Base-by-base conservation (phyloP, 2,329 filamentous ascomycete genomes). In the Chaetomium sp. region DNA sequence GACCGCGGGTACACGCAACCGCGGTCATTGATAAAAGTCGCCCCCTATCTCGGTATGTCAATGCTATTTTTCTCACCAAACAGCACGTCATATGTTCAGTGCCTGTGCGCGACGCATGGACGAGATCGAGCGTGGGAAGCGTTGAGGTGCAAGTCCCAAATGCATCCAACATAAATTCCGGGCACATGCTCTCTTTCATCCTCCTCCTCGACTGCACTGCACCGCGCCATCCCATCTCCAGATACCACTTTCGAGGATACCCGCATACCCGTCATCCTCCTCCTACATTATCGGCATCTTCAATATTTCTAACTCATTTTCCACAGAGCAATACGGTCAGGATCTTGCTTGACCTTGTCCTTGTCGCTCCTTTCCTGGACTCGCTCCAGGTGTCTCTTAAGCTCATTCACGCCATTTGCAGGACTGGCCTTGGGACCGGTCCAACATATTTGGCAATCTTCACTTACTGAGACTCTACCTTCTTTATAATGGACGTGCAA, bases 21-120 rank as follows among this genome's bases (percentile, higher is more conserved):
- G 21, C 49, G 7, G 21, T 21, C 55, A 23, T 35, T 35, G 4
- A 27, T 2, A 42, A 13, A 38, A 31, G 12, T 21, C 12, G 12
- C 13, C 12, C 12, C 9, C 31, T 57, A 12, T n/a, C 8, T 25
- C 16, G 57, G 62, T 64, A 64, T 53, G 62, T 53, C 6, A 50
- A 35, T 42, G 38, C 13, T 19, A 16, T 12, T 5, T 29, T 33
- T 23, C 25, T 7, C 42, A 5, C 29, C 5, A 27, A 7, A 59
- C 5, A 21, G 4, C 19, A 8, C 3, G 3, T 13, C 13, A 29
- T 51, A 12, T 31, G n/a, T 59, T 59, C 10, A 21, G n/a, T 33
- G n/a, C n/a, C 4, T 33, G 57, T 47, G 42, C 57, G 38, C 38
- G 38, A 29, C 16, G 38, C 38, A n/a, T 16, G 38, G 38, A 42